phyloP scores from a whole-genome alignment of 441 rosid species.

The Populus tomentosa region DNA sequence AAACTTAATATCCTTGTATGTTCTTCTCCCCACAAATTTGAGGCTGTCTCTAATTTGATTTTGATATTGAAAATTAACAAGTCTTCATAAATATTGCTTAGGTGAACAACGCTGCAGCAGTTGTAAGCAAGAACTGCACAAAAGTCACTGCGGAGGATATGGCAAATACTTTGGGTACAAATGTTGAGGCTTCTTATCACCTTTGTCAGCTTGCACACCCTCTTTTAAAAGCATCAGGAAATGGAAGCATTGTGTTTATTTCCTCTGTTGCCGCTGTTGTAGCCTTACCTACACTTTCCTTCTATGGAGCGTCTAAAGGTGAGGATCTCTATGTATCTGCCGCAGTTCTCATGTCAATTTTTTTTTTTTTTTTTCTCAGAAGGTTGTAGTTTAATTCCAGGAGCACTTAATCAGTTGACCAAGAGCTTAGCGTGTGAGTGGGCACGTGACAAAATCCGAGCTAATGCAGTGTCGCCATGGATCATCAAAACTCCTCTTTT shows the following conservation, averaged over 20 bases:
- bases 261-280: slow-evolving; percentile 64
- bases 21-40: background rate
- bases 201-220: slow-evolving; percentile 75
- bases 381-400: slow-evolving; percentile 19
- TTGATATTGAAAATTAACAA: too few species aligned
- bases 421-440: slow-evolving; percentile 88
- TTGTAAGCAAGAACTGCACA: slow-evolving; percentile 23
- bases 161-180: slow-evolving; percentile 46
- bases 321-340: background rate
- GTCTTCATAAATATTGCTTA: slow-evolving; percentile 8
- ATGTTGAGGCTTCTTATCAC: slow-evolving; percentile 66
- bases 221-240: slow-evolving; percentile 67
- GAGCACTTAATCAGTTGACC: slow-evolving; percentile 76
- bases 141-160: slow-evolving; percentile 53
- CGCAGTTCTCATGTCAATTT: too few species aligned
- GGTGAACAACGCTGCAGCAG: slow-evolving; percentile 72
- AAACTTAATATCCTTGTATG: slow-evolving; percentile 28
- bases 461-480: slow-evolving; percentile 72
- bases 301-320: slow-evolving; percentile 80
- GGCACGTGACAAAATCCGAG: slow-evolving; percentile 82
- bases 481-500: slow-evolving; percentile 40
- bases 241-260: slow-evolving; percentile 61
- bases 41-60: too few species aligned
- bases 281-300: slow-evolving; percentile 36
- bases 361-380: background rate